Evolutionary conservation across 225 moss, liverwort and hornwort genomes (phyloP).

Genomic region (Rhytidiadelphus loreus): DNA sequence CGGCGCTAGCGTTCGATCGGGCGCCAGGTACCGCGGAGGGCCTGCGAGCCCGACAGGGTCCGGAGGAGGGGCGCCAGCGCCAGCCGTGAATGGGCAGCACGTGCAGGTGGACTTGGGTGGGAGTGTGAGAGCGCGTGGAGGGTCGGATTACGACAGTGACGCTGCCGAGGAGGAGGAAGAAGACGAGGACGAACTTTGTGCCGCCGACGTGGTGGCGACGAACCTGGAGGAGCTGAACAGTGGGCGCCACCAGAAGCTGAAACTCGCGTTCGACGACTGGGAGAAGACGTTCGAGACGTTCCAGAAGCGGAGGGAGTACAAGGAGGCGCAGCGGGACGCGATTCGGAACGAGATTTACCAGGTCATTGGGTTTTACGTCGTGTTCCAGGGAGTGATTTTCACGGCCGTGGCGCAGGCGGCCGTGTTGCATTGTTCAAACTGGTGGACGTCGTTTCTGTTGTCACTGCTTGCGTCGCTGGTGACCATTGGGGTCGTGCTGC

Average conservation of each 20-base stretch:
- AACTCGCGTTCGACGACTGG: conserved; percentile 34
- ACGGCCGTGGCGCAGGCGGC: conserved; percentile 46
- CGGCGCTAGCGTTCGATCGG: not conserved
- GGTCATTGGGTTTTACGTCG: conserved; percentile 34
- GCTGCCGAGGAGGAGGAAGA: not conserved
- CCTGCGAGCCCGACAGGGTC: not conserved
- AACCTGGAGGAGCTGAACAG: conserved; percentile 21
- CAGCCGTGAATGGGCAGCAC: not conserved
- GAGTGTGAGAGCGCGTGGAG: not conserved
- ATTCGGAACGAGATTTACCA: conserved; percentile 47
- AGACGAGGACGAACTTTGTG: not conserved
- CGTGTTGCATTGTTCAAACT: conserved; percentile 2
- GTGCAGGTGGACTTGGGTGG: not conserved
- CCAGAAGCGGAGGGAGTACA: conserved; percentile 24
- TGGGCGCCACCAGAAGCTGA: conserved; percentile 5
- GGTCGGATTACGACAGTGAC: not conserved
- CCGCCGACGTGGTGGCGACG: conserved; percentile 13
- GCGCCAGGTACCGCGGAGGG: not conserved
- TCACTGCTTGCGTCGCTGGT: conserved; percentile 21
- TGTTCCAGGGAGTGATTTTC: conserved; percentile 36
- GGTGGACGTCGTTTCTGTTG: conserved; percentile 35
- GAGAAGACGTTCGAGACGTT: not conserved
- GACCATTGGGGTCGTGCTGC: conserved; percentile 17
- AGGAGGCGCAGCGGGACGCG: conserved; percentile 25
- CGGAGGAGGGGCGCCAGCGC: not conserved